Conservation (phyloP, 108 stramenopile species). For the Skeletonema grethae region DNA sequence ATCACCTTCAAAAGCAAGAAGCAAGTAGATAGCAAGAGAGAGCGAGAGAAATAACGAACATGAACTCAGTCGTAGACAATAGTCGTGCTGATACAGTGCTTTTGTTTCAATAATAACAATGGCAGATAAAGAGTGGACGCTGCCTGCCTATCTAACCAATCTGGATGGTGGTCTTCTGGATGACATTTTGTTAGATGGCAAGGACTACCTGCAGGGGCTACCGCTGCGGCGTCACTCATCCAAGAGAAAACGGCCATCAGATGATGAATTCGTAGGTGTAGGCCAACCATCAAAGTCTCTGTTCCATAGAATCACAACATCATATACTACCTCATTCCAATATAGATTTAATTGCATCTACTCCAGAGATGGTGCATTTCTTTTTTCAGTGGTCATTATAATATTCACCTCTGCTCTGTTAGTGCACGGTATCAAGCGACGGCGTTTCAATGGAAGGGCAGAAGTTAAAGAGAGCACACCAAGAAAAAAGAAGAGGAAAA, state of each 20-base stretch:
- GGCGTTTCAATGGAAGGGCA: too few relatives aligned
- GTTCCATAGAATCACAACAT: conserved; percentile 2
- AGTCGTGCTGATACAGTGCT: neutral
- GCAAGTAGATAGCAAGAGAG: too few relatives aligned
- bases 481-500: conserved; percentile 16
- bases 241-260: conserved; percentile 11
- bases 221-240: conserved; percentile 10
- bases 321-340: neutral
- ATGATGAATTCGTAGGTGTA: neutral
- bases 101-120: neutral
- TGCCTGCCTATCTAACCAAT: conserved; percentile 8
- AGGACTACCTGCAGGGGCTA: conserved; percentile 23
- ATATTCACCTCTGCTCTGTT: neutral
- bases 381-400: neutral
- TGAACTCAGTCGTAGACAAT: too few relatives aligned
- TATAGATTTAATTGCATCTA: neutral
- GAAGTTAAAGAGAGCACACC: neutral
- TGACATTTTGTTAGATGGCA: neutral
- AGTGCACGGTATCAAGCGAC: neutral
- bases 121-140: neutral
- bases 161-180: neutral
- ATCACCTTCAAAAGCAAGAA: too few relatives aligned
- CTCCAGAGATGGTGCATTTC: neutral
- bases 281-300: neutral
- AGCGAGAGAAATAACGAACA: too few relatives aligned